A percentile compares a stretch with the other conserved stretches of the same genome.
Conservation (phyloP, 2,329 filamentous ascomycete genomes). For the Aspergillus phoenicis region DNA sequence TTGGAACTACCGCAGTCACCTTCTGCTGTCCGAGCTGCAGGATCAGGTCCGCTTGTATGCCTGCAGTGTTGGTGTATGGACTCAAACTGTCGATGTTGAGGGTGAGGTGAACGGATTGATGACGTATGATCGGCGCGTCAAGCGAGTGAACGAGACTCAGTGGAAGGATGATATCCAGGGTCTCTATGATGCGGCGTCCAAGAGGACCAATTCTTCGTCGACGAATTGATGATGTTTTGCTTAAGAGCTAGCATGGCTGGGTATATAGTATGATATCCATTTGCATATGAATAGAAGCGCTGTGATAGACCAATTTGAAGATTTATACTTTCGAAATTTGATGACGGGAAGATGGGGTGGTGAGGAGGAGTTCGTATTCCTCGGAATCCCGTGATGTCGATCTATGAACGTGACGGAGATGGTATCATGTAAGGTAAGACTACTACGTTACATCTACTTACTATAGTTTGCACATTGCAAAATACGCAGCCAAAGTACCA, state of each 20-base stretch:
- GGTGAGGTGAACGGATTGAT: constrained; percentile 73
- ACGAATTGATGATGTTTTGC: background rate
- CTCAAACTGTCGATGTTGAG: constrained; percentile 74
- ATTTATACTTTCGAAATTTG: background rate
- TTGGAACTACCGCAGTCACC: constrained; percentile 68
- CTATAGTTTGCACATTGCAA: background rate
- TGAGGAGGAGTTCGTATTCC: background rate
- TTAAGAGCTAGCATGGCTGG: background rate
- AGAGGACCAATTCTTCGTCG: background rate
- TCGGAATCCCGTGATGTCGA: background rate
- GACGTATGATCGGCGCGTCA: constrained; percentile 66
- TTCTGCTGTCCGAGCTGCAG: constrained; percentile 51
- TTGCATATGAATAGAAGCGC: background rate
- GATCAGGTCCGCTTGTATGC: constrained; percentile 58
- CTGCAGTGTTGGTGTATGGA: constrained; percentile 71
- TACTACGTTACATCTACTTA: background rate
- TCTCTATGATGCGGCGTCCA: constrained; percentile 60
- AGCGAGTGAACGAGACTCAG: constrained; percentile 57
- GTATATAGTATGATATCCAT: background rate
- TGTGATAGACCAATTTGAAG: background rate
- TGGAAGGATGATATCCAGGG: constrained; percentile 64
- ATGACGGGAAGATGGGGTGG: background rate
- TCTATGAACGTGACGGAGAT: background rate
- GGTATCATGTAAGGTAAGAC: background rate
- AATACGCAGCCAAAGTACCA: no score